Conservation (phyloP, 345 rosid species). For the Bruguiera parviflora region DNA sequence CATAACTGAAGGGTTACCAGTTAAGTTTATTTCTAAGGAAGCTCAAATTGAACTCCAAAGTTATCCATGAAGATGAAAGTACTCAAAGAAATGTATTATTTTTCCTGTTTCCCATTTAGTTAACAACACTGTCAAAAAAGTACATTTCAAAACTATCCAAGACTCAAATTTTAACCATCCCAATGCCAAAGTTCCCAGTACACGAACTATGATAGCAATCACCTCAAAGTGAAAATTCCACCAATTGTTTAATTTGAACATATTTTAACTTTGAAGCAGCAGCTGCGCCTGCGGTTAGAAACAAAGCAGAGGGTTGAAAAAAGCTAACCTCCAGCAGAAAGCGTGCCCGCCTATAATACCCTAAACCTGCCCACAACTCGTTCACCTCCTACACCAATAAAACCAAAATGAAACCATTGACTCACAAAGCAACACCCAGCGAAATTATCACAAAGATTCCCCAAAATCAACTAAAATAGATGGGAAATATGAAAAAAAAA, state of each 20-base stretch:
- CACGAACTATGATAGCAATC: background rate
- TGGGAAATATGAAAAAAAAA: background rate
- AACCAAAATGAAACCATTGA: slow-evolving; percentile 5
- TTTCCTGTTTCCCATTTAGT: too few species aligned
- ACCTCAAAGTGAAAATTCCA: background rate
- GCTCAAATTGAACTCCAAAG: too few species aligned
- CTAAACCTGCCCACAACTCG: slow-evolving; percentile 97
- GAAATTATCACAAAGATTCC: background rate
- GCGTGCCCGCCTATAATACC: slow-evolving; percentile 90
- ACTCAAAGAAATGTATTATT: background rate
- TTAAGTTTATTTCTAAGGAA: too few species aligned
- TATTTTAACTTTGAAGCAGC: background rate
- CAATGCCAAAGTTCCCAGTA: background rate
- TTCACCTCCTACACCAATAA: slow-evolving; percentile 70
- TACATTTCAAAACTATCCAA: background rate
- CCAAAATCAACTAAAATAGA: background rate
- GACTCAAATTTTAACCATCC: background rate
- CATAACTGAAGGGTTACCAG: too few species aligned
- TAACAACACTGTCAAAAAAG: too few species aligned
- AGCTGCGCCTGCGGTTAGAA: background rate
- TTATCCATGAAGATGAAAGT: too few species aligned
- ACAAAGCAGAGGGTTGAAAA: background rate
- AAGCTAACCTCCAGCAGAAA: slow-evolving; percentile 72
- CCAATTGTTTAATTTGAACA: background rate
- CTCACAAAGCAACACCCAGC: background rate